These are phyloP conservation scores for Hyparrhenia diplandra DNA, from an alignment of 176 grass and related monocot genomes.

Conservation along the genomic window DNA sequence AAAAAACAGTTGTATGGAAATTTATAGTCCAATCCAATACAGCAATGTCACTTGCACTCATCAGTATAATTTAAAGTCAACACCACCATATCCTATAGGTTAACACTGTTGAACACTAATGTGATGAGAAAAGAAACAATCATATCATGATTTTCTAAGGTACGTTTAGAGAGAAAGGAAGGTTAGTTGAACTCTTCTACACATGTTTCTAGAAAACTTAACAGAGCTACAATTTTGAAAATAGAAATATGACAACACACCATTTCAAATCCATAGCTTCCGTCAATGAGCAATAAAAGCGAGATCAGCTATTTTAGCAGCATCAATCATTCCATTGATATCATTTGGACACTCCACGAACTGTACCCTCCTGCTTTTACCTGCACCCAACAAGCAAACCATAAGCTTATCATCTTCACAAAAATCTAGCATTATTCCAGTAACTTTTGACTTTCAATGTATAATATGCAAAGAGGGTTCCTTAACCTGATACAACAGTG, in stretches of 20 bases:
- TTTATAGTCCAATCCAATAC: too few relatives aligned
- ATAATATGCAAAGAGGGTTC: not conserved
- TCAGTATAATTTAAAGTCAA: not conserved
- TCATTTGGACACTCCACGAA: constrained; percentile 88
- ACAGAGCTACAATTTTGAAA: constrained; percentile 7
- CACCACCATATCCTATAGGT: not conserved
- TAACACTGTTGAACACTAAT: not conserved
- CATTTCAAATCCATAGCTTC: constrained; percentile 99
- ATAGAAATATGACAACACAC: constrained; percentile 41
- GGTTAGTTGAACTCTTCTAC: not conserved
- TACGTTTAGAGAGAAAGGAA: not conserved
- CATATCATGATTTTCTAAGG: not conserved
- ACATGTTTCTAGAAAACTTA: not conserved
- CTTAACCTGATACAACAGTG: constrained; percentile 85
- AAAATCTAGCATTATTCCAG: constrained; percentile 10
- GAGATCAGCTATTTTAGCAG: constrained; percentile 97
- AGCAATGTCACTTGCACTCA: not conserved
- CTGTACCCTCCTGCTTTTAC: too few relatives aligned
- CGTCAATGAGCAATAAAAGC: constrained; percentile 90
- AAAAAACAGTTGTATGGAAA: constrained; percentile 4
- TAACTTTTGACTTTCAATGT: not conserved
- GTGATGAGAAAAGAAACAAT: not conserved
- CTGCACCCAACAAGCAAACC: too few relatives aligned
- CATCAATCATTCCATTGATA: constrained; percentile 98
- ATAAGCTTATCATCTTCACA: not conserved